Evolutionary conservation across 352 stramenopile species (phyloP).

Genomic region (Pythium phragmitis): DNA sequence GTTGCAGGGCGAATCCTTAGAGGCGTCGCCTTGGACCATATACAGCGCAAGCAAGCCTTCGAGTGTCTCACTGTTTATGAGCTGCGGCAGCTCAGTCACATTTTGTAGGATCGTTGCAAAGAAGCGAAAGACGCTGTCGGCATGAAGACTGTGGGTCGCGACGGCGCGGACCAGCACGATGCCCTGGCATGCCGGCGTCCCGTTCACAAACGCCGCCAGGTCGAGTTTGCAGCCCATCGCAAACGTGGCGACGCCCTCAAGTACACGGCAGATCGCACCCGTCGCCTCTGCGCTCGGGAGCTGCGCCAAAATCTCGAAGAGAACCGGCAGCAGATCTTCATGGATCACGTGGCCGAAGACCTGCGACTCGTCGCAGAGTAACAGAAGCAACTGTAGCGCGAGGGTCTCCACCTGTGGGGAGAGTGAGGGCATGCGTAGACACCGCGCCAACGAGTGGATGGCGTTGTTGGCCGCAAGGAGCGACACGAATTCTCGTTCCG

Average conservation of each 20-base stretch:
- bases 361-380: slow-evolving; percentile 34
- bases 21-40: slow-evolving; percentile 32
- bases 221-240: slow-evolving; percentile 55
- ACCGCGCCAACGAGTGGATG: slow-evolving; percentile 36
- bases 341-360: slow-evolving; percentile 61
- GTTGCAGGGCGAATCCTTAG: slow-evolving; percentile 26
- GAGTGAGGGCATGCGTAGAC: slow-evolving; percentile 29
- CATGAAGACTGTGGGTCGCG: slow-evolving; percentile 32
- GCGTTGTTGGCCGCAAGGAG: slow-evolving; percentile 45
- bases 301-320: slow-evolving; percentile 60
- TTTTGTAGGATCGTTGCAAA: slow-evolving; percentile 58
- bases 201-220: slow-evolving; percentile 42
- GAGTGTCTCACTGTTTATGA: slow-evolving; percentile 54
- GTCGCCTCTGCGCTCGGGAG: slow-evolving; percentile 54
- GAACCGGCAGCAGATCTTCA: slow-evolving; percentile 42
- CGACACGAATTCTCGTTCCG: slow-evolving; percentile 37
- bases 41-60: slow-evolving; percentile 65
- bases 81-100: slow-evolving; percentile 39
- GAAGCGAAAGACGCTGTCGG: slow-evolving; percentile 44
- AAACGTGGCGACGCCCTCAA: slow-evolving; percentile 72
- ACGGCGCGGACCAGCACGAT: slow-evolving; percentile 44
- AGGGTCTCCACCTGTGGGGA: slow-evolving; percentile 34
- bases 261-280: slow-evolving; percentile 48
- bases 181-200: slow-evolving; percentile 33
- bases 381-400: slow-evolving; percentile 38